These are phyloP conservation scores for Xylaria polymorpha DNA, from an alignment of 2,329 filamentous ascomycete species.

Conservation along the genomic window DNA sequence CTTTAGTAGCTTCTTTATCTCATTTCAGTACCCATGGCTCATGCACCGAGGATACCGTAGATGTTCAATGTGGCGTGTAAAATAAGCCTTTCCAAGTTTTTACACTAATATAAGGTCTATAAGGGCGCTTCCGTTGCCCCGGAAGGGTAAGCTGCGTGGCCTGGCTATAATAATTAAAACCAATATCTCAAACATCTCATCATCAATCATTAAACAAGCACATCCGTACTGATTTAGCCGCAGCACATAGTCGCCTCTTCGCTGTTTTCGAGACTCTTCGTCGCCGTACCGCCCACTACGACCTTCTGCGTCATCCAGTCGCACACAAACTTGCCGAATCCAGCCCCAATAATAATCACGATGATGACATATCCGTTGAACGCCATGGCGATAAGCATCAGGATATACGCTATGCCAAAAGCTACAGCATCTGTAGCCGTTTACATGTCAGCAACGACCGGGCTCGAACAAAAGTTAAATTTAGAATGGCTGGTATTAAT, in stretches of 20 bases:
- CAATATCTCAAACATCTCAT: slow-evolving; percentile 1
- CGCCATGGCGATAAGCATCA: slow-evolving; percentile 60
- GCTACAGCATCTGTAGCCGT: slow-evolving; percentile 50
- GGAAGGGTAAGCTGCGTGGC: not conserved
- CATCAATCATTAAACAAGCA: slow-evolving; percentile 16
- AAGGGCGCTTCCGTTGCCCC: too few species aligned
- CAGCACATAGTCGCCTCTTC: slow-evolving; percentile 39
- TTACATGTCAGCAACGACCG: slow-evolving; percentile 13
- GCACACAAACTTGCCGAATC: slow-evolving; percentile 65
- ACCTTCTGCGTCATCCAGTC: slow-evolving; percentile 63
- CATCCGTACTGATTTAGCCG: slow-evolving; percentile 17
- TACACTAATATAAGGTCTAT: not conserved
- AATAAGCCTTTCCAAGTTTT: too few species aligned
- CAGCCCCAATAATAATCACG: slow-evolving; percentile 59
- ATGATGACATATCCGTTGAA: slow-evolving; percentile 61
- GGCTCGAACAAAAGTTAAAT: too few species aligned
- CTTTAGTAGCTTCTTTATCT: too few species aligned
- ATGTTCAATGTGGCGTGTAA: too few species aligned
- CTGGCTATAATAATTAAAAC: too few species aligned
- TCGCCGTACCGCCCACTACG: slow-evolving; percentile 42
- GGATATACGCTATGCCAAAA: slow-evolving; percentile 57
- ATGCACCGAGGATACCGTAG: too few species aligned
- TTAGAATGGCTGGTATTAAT: too few species aligned
- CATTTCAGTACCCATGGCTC: too few species aligned
- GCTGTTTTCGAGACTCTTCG: slow-evolving; percentile 29